These are phyloP conservation scores for Verticillium longisporum DNA, from an alignment of 2,329 filamentous ascomycete species.

Conservation along the genomic window DNA sequence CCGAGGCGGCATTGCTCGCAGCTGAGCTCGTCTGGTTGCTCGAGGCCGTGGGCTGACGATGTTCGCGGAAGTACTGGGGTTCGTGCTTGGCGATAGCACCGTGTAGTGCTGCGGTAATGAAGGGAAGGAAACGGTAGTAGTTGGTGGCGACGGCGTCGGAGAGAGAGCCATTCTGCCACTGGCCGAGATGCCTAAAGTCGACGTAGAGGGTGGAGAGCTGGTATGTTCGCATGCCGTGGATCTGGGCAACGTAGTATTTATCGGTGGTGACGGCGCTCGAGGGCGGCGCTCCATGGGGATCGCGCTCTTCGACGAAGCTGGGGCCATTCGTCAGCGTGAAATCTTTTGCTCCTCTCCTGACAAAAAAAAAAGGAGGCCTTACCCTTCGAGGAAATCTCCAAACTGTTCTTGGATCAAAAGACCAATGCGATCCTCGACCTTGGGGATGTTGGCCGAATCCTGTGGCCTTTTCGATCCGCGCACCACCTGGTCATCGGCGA, in stretches of 20 bases:
- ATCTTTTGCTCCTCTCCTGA: background rate
- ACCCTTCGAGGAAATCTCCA: conserved; percentile 75
- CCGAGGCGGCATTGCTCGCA: conserved; percentile 53
- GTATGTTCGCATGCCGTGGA: conserved; percentile 67
- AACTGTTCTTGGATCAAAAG: conserved; percentile 70
- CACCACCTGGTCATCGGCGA: conserved; percentile 58
- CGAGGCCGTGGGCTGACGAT: conserved; percentile 75
- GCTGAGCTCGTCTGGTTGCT: conserved; percentile 66
- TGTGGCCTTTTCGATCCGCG: conserved; percentile 35
- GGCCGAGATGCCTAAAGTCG: conserved; percentile 77
- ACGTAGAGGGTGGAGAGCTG: conserved; percentile 80
- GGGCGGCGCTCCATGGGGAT: conserved; percentile 53
- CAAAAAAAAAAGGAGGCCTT: conserved; percentile 18
- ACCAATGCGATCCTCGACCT: conserved; percentile 70
- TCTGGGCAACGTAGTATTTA: conserved; percentile 80
- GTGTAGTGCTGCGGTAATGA: conserved; percentile 80
- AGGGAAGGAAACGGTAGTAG: conserved; percentile 93
- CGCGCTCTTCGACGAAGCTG: conserved; percentile 63
- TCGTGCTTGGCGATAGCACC: conserved; percentile 93
- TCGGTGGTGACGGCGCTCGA: conserved; percentile 69
- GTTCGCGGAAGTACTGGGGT: conserved; percentile 86
- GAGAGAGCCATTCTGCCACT: conserved; percentile 70
- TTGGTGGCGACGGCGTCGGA: conserved; percentile 81
- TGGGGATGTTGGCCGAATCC: conserved; percentile 50
- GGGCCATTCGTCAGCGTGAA: background rate